These are phyloP conservation scores for Triticum urartu DNA, from an alignment of 176 grass and related monocot genomes.

Conservation along the genomic window DNA sequence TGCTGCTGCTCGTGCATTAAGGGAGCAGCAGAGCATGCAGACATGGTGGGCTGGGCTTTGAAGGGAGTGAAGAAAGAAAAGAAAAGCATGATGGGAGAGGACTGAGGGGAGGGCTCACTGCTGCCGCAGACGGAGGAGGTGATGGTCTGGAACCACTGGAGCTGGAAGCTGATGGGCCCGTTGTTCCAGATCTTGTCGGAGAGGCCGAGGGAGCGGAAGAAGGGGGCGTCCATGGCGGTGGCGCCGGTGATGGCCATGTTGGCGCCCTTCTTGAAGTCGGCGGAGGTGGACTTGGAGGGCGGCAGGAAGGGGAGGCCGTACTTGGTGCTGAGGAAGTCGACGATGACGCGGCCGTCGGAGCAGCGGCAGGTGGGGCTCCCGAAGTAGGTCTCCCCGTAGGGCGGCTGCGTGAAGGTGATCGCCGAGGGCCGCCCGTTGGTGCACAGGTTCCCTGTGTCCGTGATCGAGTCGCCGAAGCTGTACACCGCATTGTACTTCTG, in stretches of 20 bases:
- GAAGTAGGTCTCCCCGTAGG: conserved; percentile 76
- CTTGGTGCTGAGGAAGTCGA: conserved; percentile 53
- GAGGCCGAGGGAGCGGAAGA: conserved; percentile 54
- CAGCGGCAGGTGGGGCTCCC: conserved; percentile 64
- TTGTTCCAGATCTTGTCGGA: conserved; percentile 69
- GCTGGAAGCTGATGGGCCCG: conserved; percentile 57
- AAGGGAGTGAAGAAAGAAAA: background rate
- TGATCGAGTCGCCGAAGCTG: conserved; percentile 79
- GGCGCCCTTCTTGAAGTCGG: conserved; percentile 58
- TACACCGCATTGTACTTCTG: conserved; percentile 68
- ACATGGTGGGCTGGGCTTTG: background rate
- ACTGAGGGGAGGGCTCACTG: conserved; percentile 1
- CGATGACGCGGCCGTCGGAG: conserved; percentile 56
- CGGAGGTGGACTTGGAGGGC: conserved; percentile 49
- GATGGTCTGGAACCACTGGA: conserved; percentile 68
- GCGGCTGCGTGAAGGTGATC: conserved; percentile 68
- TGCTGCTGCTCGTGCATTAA: too few species aligned
- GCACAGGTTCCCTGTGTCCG: conserved; percentile 75
- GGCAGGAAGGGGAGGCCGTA: conserved; percentile 56
- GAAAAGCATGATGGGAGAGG: too few species aligned
- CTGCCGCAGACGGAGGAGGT: conserved; percentile 43
- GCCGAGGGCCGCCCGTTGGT: conserved; percentile 41
- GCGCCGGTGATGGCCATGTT: conserved; percentile 76
- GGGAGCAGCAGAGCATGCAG: too few species aligned
- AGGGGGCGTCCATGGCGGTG: conserved; percentile 54